A percentile compares a stretch with the other conserved stretches of the same genome.
These are phyloP conservation scores for Cytidiella melzeri DNA, from an alignment of 768 basidiomycete genomes.

Conservation along the genomic window DNA sequence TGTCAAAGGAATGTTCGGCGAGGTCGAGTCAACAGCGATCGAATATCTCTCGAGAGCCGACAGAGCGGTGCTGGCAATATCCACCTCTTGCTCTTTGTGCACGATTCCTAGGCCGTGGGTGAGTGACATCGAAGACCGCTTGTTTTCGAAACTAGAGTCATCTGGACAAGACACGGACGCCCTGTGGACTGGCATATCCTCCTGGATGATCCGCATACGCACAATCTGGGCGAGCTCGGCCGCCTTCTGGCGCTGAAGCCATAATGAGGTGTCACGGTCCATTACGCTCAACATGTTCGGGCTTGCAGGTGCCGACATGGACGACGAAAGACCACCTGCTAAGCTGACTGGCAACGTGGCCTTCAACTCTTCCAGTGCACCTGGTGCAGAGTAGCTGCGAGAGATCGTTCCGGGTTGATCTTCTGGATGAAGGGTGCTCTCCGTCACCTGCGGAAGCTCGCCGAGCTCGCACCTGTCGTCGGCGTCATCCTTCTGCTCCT, in stretches of 20 bases:
- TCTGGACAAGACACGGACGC: constrained; percentile 5
- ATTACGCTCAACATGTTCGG: not conserved
- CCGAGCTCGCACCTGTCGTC: not conserved
- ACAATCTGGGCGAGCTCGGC: constrained; percentile 13
- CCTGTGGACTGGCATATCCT: not conserved
- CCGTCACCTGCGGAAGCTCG: constrained; percentile 1
- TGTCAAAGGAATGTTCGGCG: constrained; percentile 3
- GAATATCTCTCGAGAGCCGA: constrained; percentile 9
- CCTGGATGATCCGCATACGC: constrained; percentile 11
- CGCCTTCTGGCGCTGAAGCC: constrained; percentile 12
- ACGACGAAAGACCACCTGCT: not conserved
- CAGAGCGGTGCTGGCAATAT: constrained; percentile 10
- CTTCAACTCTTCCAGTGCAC: not conserved
- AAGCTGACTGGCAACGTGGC: not conserved
- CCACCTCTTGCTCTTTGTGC: constrained; percentile 9
- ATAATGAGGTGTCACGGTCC: not conserved
- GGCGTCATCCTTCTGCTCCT: not conserved
- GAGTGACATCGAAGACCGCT: not conserved
- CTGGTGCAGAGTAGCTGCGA: constrained; percentile 3
- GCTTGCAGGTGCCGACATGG: constrained; percentile 6
- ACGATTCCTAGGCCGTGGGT: constrained; percentile 10
- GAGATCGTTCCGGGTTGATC: not conserved
- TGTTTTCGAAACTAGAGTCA: not conserved
- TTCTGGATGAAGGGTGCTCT: not conserved
- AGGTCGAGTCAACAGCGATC: constrained; percentile 1